Evolutionary conservation across 176 grass and related monocot species (phyloP).

Genomic region (Zoysia japonica): DNA sequence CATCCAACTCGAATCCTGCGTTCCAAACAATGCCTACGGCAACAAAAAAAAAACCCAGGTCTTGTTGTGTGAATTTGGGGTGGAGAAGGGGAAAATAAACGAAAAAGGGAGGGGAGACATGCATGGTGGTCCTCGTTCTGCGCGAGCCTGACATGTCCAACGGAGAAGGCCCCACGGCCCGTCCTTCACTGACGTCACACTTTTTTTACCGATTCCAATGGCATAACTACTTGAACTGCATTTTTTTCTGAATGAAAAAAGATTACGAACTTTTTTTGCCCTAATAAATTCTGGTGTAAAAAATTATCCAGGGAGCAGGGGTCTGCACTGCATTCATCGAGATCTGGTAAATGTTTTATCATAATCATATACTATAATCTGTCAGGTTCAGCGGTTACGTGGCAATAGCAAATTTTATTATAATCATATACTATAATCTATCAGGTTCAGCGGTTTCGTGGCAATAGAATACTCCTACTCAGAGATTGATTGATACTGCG

Average conservation of each 20-base stretch:
- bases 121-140: slow-evolving; percentile 7
- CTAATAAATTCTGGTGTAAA: neutral
- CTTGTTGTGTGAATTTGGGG: neutral
- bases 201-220: neutral
- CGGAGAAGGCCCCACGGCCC: neutral
- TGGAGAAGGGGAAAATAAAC: neutral
- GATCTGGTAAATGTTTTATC: too few species aligned
- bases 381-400: neutral
- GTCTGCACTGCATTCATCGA: too few species aligned
- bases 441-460: neutral
- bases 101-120: neutral
- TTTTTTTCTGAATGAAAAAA: neutral
- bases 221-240: neutral
- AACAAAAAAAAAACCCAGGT: too few species aligned
- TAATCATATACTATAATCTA: neutral
- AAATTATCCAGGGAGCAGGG: too few species aligned
- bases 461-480: neutral
- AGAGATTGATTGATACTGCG: neutral
- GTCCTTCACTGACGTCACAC: slow-evolving; percentile 40
- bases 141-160: slow-evolving; percentile 25
- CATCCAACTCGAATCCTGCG: too few species aligned
- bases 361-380: neutral
- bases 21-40: too few species aligned
- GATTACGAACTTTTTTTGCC: neutral
- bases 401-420: neutral